Percentiles rank a stretch among this genome's conserved stretches.
Conservation (phyloP, 352 stramenopile species). For the Aphanomyces euteiches region DNA sequence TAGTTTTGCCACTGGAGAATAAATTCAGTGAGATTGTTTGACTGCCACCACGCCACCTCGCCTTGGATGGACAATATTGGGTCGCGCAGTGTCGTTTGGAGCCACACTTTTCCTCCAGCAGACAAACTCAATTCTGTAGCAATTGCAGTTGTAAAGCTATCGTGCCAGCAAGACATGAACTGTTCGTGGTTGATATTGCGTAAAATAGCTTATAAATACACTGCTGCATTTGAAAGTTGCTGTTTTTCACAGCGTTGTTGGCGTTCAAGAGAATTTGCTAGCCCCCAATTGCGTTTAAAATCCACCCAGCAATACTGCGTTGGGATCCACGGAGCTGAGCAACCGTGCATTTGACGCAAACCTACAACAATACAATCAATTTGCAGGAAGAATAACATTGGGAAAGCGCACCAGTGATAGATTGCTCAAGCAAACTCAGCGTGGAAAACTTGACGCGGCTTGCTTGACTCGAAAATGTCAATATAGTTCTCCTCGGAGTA, state of each 20-base stretch:
- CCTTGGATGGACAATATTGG: not conserved
- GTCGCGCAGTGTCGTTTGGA: not conserved
- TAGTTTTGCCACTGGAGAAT: slow-evolving; percentile 28
- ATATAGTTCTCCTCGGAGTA: not conserved
- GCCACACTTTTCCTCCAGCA: not conserved
- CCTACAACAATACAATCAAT: not conserved
- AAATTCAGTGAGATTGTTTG: not conserved
- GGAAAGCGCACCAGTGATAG: not conserved
- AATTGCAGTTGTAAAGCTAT: not conserved
- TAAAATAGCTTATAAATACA: not conserved
- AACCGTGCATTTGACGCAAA: not conserved
- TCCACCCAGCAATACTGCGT: slow-evolving; percentile 16
- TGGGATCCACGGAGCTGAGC: not conserved
- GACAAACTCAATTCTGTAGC: slow-evolving; percentile 1
- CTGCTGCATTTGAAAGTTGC: not conserved
- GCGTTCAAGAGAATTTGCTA: not conserved
- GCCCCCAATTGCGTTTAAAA: not conserved
- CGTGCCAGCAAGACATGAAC: not conserved
- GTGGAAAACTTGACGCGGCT: not conserved
- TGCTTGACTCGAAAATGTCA: not conserved
- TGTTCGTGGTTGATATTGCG: not conserved
- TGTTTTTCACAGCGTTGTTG: not conserved
- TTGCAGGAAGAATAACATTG: not conserved
- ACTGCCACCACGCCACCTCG: slow-evolving; percentile 16
- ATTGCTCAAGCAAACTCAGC: not conserved